Conservation (phyloP, 352 stramenopile genomes). For the Phytophthora hibernalis region DNA sequence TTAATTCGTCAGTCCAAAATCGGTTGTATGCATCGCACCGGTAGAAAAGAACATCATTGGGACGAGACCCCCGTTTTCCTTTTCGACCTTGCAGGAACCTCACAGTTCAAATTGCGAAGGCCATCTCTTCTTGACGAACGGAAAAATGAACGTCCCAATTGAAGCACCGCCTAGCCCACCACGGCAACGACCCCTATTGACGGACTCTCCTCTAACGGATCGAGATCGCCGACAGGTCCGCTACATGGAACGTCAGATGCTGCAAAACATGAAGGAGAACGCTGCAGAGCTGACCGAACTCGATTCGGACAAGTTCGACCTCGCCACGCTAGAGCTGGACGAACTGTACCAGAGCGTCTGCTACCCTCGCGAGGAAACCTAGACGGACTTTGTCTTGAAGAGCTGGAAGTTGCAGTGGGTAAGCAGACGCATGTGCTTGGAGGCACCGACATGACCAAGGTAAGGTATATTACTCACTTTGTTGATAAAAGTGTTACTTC, state of each 20-base stretch:
- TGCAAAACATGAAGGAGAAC: constrained; percentile 17
- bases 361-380: constrained; percentile 16
- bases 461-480: too few species aligned
- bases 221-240: constrained; percentile 19
- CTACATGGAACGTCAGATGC: constrained; percentile 7
- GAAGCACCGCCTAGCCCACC: background rate
- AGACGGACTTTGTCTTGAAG: constrained; percentile 19
- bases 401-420: constrained; percentile 8
- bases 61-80: background rate
- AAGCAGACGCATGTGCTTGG: constrained; percentile 7
- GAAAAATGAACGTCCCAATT: background rate
- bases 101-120: too few species aligned
- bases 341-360: constrained; percentile 10
- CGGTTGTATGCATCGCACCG: too few species aligned
- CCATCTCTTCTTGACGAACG: background rate
- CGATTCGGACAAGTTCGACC: constrained; percentile 18
- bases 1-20: too few species aligned
- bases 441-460: constrained; percentile 23
- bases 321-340: constrained; percentile 10
- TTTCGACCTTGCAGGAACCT: background rate
- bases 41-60: too few species aligned
- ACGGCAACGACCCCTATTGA: constrained; percentile 8
- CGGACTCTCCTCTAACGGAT: constrained; percentile 5
- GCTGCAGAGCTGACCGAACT: constrained; percentile 8
- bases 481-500: too few species aligned